Conservation (phyloP, 345 rosid genomes). For the Psidium friedrichsthalianum region DNA sequence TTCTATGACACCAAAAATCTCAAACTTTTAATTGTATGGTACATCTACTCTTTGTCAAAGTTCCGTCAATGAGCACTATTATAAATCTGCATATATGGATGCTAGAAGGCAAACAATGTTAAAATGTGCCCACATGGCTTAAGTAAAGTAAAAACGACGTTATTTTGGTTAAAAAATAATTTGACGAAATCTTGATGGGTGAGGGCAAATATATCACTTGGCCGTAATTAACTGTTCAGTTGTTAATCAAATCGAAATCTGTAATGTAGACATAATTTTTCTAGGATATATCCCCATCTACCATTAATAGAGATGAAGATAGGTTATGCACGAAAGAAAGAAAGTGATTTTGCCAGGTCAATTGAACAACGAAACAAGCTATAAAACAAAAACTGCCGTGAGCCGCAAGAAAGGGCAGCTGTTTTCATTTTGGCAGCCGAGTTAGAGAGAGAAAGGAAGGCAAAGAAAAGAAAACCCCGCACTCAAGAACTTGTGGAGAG, state of each 20-base stretch:
- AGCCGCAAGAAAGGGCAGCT: background rate
- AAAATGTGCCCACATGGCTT: no score
- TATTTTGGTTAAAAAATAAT: no score
- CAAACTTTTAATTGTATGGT: no score
- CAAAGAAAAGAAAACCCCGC: background rate
- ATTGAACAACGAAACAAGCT: background rate
- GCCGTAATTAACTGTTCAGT: background rate
- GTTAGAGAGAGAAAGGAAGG: background rate
- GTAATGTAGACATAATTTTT: background rate
- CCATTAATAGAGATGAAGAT: background rate
- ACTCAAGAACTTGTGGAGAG: background rate
- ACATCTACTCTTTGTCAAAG: no score
- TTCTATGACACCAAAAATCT: no score
- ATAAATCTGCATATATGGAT: no score
- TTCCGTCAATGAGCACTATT: no score
- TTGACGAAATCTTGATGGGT: no score
- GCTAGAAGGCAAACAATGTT: no score
- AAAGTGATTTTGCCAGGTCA: background rate
- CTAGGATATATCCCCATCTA: background rate
- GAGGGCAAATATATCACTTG: no score
- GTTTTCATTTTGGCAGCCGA: background rate
- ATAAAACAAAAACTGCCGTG: background rate
- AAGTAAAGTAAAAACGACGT: no score
- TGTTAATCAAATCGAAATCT: background rate
- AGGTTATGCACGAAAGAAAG: background rate